Conservation (phyloP, 768 basidiomycete species). For the Russula abietina region DNA sequence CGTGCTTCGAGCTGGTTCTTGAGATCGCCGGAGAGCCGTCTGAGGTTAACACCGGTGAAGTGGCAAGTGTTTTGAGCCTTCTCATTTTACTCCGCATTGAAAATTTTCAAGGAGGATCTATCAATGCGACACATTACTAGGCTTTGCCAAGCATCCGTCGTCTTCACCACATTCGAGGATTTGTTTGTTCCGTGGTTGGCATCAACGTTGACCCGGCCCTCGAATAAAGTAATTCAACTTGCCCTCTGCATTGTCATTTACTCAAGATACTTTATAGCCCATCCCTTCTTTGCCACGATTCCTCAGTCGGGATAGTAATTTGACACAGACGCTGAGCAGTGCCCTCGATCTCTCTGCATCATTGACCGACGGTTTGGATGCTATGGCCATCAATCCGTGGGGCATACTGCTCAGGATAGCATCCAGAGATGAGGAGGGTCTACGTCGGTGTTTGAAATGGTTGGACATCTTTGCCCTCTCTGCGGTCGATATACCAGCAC, state of each 20-base stretch:
- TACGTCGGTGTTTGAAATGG: constrained; percentile 49
- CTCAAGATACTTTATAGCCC: constrained; percentile 34
- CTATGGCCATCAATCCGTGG: constrained; percentile 47
- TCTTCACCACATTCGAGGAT: constrained; percentile 53
- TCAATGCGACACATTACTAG: constrained; percentile 47
- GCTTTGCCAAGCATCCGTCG: constrained; percentile 46
- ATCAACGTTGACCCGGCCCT: constrained; percentile 34
- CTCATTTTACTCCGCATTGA: not conserved
- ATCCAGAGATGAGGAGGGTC: constrained; percentile 37
- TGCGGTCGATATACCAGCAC: constrained; percentile 55
- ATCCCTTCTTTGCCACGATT: constrained; percentile 50
- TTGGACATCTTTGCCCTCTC: constrained; percentile 56
- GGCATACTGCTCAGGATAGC: constrained; percentile 43
- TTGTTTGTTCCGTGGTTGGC: constrained; percentile 58
- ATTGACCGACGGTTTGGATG: constrained; percentile 30
- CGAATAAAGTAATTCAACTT: constrained; percentile 36
- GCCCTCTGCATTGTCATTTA: not conserved
- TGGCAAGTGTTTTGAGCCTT: constrained; percentile 4
- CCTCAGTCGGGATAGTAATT: constrained; percentile 49
- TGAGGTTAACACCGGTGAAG: constrained; percentile 1
- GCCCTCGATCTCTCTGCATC: constrained; percentile 32
- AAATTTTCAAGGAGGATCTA: constrained; percentile 5
- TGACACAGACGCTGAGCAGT: constrained; percentile 37
- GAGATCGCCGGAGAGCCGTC: constrained; percentile 39
- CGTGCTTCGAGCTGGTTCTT: constrained; percentile 48